Conservation (phyloP, 192 early-diverging fungal species). For the Podila verticillata region DNA sequence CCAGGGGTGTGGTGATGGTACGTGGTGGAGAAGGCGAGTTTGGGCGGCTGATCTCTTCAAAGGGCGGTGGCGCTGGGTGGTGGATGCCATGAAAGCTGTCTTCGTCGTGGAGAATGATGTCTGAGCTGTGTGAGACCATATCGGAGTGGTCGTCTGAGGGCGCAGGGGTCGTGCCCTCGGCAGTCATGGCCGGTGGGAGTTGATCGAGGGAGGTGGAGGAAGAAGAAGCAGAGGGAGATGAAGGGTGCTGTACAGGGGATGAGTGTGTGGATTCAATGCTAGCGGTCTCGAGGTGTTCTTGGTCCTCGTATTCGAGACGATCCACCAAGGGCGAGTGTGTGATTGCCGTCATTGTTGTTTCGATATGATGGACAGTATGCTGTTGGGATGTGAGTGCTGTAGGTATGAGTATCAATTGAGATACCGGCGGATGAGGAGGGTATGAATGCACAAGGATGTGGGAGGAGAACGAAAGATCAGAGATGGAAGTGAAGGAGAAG, state of each 20-base stretch:
- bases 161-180: slow-evolving; percentile 21
- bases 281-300: too few relatives aligned
- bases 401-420: too few relatives aligned
- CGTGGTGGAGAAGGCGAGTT: neutral
- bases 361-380: neutral
- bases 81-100: neutral
- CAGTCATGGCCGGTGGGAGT: slow-evolving; percentile 32
- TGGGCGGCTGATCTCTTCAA: neutral
- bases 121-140: slow-evolving; percentile 22
- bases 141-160: slow-evolving; percentile 33
- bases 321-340: too few relatives aligned
- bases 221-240: neutral
- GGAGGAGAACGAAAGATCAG: neutral
- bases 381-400: neutral
- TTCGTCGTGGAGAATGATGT: slow-evolving; percentile 7
- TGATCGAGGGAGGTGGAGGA: slow-evolving; percentile 13
- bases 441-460: neutral
- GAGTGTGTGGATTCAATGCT: too few relatives aligned
- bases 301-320: too few relatives aligned
- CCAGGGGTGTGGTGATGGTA: neutral
- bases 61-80: neutral
- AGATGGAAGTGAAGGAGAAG: neutral
- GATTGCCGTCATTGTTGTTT: too few relatives aligned
- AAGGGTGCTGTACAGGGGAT: neutral
- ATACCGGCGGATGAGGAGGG: neutral